A percentile compares a stretch with the other conserved stretches of the same genome.
Evolutionary conservation across 1,284 basidiomycete genomes (phyloP).

Genomic region (Cryptococcus hybrid): DNA sequence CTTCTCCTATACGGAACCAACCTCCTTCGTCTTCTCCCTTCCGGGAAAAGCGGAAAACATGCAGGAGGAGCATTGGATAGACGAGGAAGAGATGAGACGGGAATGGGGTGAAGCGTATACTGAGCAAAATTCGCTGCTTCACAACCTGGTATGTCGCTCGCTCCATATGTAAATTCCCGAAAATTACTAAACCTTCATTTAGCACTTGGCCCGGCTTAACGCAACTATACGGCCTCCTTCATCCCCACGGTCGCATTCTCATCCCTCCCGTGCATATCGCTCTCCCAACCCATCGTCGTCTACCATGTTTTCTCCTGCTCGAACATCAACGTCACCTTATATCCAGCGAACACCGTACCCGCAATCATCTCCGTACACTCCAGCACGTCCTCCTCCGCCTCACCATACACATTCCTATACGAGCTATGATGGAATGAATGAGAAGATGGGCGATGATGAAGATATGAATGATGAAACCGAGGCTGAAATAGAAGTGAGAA

Average conservation of each 20-base stretch:
- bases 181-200: neutral
- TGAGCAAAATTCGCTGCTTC: conserved; percentile 28
- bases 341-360: neutral
- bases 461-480: conserved; percentile 3
- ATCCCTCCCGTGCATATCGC: neutral
- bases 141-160: conserved; percentile 23
- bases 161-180: neutral
- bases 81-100: conserved; percentile 26
- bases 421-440: neutral
- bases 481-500: conserved; percentile 20
- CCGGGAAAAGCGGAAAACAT: conserved; percentile 3
- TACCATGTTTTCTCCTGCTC: neutral
- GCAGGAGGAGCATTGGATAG: conserved; percentile 10
- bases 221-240: neutral
- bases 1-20: conserved; percentile 31
- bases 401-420: neutral
- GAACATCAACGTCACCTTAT: neutral
- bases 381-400: neutral
- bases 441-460: conserved; percentile 8
- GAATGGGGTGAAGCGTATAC: conserved; percentile 37
- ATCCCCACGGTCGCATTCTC: neutral
- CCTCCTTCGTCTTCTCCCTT: conserved; percentile 30
- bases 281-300: neutral
- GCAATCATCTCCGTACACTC: conserved; percentile 1
- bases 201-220: neutral